phyloP scores from a whole-genome alignment of 2,329 filamentous ascomycete species.

The Cladosporium sp. region DNA sequence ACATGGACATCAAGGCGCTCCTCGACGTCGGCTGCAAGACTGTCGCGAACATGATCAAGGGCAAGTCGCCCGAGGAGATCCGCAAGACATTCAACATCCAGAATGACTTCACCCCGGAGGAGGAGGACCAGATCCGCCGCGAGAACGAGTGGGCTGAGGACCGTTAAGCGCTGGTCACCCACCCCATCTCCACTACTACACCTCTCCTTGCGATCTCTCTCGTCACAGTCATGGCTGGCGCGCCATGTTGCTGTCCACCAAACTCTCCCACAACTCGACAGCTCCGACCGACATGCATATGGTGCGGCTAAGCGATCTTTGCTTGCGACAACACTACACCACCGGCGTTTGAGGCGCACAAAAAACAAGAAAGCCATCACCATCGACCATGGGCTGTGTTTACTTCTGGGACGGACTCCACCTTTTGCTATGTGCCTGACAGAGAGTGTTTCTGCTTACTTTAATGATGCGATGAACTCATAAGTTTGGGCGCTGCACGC shows the following conservation, averaged over 20 bases:
- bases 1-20: slow-evolving; percentile 97
- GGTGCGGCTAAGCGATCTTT: slow-evolving; percentile 4
- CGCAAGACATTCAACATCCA: slow-evolving; percentile 99
- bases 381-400: not conserved
- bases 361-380: not conserved
- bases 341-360: slow-evolving; percentile 11
- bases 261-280: not conserved
- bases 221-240: not conserved
- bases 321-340: not conserved
- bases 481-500: not conserved
- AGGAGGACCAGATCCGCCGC: slow-evolving; percentile 85
- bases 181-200: not conserved
- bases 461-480: slow-evolving; percentile 10
- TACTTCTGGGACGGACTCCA: not conserved
- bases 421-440: slow-evolving; percentile 4
- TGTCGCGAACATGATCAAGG: slow-evolving; percentile 99
- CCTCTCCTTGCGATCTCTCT: not conserved
- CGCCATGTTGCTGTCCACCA: not conserved
- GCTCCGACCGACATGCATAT: slow-evolving; percentile 4
- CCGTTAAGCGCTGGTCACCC: slow-evolving; percentile 30
- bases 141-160: slow-evolving; percentile 56
- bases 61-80: slow-evolving; percentile 98
- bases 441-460: not conserved
- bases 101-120: slow-evolving; percentile 98
- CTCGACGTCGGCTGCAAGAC: slow-evolving; percentile 99